Base-by-base conservation (phyloP, 2,329 filamentous ascomycete species). In the Ilyonectria robusta region DNA sequence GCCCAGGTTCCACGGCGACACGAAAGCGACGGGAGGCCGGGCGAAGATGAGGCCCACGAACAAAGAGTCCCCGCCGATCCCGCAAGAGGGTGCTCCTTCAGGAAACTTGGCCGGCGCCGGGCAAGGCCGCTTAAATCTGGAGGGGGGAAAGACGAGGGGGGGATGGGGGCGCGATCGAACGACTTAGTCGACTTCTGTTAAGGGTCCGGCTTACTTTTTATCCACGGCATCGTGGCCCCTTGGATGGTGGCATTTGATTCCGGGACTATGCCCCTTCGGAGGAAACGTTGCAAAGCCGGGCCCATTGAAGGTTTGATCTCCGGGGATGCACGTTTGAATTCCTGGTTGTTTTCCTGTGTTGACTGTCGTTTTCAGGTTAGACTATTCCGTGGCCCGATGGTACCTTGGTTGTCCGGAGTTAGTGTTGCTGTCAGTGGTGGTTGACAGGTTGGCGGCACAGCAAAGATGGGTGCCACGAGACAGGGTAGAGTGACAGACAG, bases 31-130 rank as follows among this genome's bases (percentile, higher is more conserved):
- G 42, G 51, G 57, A 65, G 19, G 35, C 26, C 33, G 46, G 26
- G 29, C 48, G 48, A 40, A 6, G 17, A 40, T 17, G 9, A 51
- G 29, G 48, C 9, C n/a, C 19, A 19, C 9, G 26, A 26, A 33
- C 17, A 51, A 40, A 5, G 13, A 6, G 55, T 48, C 62, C 31
- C 54, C 59, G 48, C 37, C 50, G 53, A 59, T 65, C 50, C 61
- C 57, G 62, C 62, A 65, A 65, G 57, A 57, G 51, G 51, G 33
- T 50, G 62, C 62, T 60, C 33, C 57, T 65, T 65, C 56, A 35
- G 62, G 62, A 55, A 60, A 60, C 42, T 56, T 35, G 57, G 42
- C 62, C 62, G 56, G 58, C 56, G 31, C 48, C 56, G 42, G 50
- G 40, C 48, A 46, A 33, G 55, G 31, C 44, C 42, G 50, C 55